Evolutionary conservation across 2,329 filamentous ascomycete species (phyloP).

Genomic region (Colletotrichum sp.): DNA sequence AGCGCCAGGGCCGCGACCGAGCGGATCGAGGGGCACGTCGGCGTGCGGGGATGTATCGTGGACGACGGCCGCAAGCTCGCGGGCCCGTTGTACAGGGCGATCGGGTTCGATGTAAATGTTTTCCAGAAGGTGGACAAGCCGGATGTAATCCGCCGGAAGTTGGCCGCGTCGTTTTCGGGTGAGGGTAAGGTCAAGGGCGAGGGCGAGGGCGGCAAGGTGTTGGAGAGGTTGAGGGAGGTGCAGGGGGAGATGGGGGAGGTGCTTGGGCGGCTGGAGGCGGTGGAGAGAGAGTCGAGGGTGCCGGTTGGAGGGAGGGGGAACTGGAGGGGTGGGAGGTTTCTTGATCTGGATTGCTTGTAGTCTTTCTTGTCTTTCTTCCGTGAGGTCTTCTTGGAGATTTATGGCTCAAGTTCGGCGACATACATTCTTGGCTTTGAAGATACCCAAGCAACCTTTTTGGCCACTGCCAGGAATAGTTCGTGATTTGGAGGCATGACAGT

Average conservation of each 20-base stretch:
- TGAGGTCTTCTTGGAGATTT: background rate
- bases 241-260: background rate
- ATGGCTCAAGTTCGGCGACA: background rate
- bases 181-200: background rate
- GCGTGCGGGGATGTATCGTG: background rate
- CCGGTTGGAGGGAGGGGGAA: background rate
- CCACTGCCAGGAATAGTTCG: background rate
- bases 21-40: background rate
- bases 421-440: background rate
- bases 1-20: background rate
- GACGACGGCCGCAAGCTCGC: background rate
- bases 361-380: accelerated
- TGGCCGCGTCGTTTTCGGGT: background rate
- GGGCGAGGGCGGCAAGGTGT: background rate
- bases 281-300: background rate
- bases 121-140: background rate
- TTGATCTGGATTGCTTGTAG: background rate
- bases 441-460: background rate
- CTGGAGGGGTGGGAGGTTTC: background rate
- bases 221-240: background rate
- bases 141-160: background rate
- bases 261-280: background rate
- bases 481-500: background rate
- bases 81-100: background rate
- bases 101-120: background rate